Conservation (phyloP, 306 rosid genomes). For the Cucurbita moschata region DNA sequence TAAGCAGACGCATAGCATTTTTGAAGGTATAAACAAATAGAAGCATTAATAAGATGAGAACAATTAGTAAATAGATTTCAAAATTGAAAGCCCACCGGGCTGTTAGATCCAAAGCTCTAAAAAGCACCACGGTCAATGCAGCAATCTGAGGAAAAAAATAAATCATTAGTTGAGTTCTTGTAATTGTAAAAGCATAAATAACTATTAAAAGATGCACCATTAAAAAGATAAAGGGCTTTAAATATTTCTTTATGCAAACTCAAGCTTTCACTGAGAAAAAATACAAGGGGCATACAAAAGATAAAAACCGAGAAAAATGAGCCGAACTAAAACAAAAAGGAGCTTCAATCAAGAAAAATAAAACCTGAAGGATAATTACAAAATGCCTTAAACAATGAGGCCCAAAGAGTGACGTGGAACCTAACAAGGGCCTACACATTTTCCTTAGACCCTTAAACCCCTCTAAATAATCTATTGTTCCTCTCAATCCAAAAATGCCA, state of each 20-base stretch:
- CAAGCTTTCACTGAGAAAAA: not conserved
- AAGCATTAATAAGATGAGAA: slow-evolving; percentile 5
- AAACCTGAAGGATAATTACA: too few species aligned
- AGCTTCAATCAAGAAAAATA: too few species aligned
- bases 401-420: too few species aligned
- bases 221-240: not conserved
- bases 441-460: too few species aligned
- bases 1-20: not conserved
- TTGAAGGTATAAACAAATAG: not conserved
- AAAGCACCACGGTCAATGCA: slow-evolving; percentile 74
- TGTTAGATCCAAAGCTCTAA: slow-evolving; percentile 70
- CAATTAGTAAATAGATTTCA: slow-evolving; percentile 4
- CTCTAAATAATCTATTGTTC: too few species aligned
- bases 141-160: slow-evolving; percentile 46
- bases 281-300: too few species aligned
- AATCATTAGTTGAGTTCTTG: not conserved
- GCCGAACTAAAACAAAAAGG: too few species aligned
- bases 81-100: slow-evolving; percentile 39
- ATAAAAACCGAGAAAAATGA: too few species aligned
- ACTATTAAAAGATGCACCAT: not conserved
- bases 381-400: too few species aligned
- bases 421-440: too few species aligned
- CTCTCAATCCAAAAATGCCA: too few species aligned
- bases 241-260: not conserved
- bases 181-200: not conserved